Base-by-base conservation (phyloP, 371 early-diverging fungal species). In the Mucor saturninus region DNA sequence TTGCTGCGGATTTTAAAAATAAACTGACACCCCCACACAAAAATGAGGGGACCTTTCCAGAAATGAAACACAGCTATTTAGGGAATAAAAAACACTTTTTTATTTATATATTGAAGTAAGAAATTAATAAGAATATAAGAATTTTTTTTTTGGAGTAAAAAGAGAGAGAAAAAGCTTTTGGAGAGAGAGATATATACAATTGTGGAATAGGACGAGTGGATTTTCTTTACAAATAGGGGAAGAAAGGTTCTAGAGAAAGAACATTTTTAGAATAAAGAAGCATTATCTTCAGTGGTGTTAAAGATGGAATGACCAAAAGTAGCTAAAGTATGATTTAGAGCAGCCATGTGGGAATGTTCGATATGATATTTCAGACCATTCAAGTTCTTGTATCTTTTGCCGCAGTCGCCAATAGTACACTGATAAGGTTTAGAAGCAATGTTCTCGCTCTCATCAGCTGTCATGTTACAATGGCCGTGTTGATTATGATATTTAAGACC, bases 311-410 rank as follows among this genome's bases (percentile, higher is more conserved):
- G 65, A 35, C 74, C 74, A 66, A 77, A 77, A 21, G 74, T 51
- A 50, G 77, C 77, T 50, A 75, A 62, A 42, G 74, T 77, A 42
- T 74, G 76, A 50, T 75, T 75, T 37, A 78, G 55, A 37, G 70
- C 79, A 56, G 84, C 81, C 73, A 82, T 81, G 68, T 97, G 97
- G 39, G 90, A 88, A 64, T 94, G 93, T 64, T 92, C 91, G 61
- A 96, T 85, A 69, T 97, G 97, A 71, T 97, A 97, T 76, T 96
- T 96, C 63, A 99, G 85, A 2, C 99, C 99, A 71, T 97, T 98
- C 65, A 93, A 79, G 77, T 98, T 98, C 83, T 98, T 98, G 85
- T 98, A 99, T 31, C 92, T 81, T 72, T 95, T 97, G 55, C 90
- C 89, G 80, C 98, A 98, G 14, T 88, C 90, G 52, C 86, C 83